Evolutionary conservation across 352 stramenopile genomes (phyloP).

Genomic region (Globisporangium acanthophoron): DNA sequence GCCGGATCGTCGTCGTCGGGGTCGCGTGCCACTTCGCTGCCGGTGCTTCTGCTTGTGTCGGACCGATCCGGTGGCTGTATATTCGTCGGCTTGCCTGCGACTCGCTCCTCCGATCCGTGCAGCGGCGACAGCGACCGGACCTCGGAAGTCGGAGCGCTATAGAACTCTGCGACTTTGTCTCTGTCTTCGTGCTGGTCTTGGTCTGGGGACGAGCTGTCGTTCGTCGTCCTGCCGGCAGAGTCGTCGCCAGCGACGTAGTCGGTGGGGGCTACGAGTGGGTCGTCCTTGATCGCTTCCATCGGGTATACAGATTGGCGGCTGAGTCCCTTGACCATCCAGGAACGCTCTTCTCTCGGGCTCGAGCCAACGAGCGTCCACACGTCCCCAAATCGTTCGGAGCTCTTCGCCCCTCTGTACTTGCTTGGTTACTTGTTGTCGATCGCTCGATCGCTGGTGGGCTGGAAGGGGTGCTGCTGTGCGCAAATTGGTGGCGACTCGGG

Average conservation of each 20-base stretch:
- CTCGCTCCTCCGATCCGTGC: background rate
- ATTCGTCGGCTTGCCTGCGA: background rate
- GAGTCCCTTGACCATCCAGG: constrained; percentile 46
- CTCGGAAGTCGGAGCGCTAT: background rate
- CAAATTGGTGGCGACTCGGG: background rate
- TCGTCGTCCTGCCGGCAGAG: background rate
- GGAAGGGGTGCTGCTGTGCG: background rate
- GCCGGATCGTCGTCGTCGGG: constrained; percentile 12
- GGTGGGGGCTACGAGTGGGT: background rate
- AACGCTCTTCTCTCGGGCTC: constrained; percentile 8
- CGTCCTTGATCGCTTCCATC: constrained; percentile 33
- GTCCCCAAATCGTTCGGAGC: background rate
- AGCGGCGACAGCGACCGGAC: background rate
- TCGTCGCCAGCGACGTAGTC: constrained; percentile 18
- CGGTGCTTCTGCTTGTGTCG: background rate
- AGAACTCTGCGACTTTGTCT: constrained; percentile 11
- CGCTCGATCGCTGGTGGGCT: background rate
- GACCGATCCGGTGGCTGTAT: background rate
- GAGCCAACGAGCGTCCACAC: constrained; percentile 1
- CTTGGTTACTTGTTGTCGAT: background rate
- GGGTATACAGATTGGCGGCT: constrained; percentile 64
- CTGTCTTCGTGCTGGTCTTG: background rate
- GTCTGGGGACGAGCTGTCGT: background rate
- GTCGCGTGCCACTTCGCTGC: background rate
- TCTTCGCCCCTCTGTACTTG: background rate